Percentiles rank a stretch among this genome's conserved stretches.
These are phyloP conservation scores for Phylloporus arenicola DNA, from an alignment of 768 basidiomycete species.

Conservation along the genomic window DNA sequence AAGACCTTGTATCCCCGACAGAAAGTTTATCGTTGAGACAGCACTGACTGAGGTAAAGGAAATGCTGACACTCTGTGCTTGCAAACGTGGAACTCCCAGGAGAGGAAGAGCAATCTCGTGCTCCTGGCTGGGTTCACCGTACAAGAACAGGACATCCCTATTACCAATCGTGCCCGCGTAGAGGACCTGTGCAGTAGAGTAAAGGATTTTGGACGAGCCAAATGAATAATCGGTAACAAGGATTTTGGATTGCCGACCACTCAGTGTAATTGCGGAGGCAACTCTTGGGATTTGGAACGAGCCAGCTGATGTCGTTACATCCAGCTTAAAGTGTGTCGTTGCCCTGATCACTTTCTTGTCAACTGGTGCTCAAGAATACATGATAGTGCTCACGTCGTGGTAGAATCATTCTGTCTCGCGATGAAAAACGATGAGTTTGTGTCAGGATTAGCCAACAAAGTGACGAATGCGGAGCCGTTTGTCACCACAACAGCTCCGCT, in stretches of 20 bases:
- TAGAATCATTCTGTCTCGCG: constrained; percentile 60
- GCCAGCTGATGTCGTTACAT: constrained; percentile 49
- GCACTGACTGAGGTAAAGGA: constrained; percentile 23
- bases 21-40: constrained; percentile 46
- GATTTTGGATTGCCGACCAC: constrained; percentile 70
- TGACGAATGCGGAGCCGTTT: constrained; percentile 52
- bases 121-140: constrained; percentile 49
- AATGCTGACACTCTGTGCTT: constrained; percentile 20
- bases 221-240: constrained; percentile 69
- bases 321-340: constrained; percentile 53
- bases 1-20: constrained; percentile 52
- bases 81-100: constrained; percentile 41
- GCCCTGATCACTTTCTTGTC: constrained; percentile 1
- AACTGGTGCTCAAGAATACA: background rate
- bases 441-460: constrained; percentile 64
- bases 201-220: constrained; percentile 55
- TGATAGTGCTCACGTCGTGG: constrained; percentile 48
- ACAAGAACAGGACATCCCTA: constrained; percentile 59
- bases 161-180: constrained; percentile 58
- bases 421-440: constrained; percentile 64
- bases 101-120: constrained; percentile 50
- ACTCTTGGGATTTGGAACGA: constrained; percentile 52
- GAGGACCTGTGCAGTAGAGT: constrained; percentile 71
- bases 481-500: constrained; percentile 40
- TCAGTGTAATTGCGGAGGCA: constrained; percentile 49